A percentile compares a stretch with the other conserved stretches of the same genome.
Evolutionary conservation across 352 stramenopile genomes (phyloP).

Genomic region (Pythium vanterpoolii): DNA sequence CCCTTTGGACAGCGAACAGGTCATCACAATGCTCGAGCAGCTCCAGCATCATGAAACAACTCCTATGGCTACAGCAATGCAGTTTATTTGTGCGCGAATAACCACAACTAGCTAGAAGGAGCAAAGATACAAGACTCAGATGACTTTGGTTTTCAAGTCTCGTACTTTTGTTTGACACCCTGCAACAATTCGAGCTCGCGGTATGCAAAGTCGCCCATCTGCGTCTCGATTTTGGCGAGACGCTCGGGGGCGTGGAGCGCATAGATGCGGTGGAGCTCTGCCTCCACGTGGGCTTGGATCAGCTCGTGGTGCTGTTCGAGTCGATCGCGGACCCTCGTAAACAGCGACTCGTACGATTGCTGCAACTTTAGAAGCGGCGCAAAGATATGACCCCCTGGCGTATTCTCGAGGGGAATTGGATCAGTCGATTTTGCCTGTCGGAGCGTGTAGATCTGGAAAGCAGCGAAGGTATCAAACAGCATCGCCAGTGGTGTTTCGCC

Average conservation of each 20-base stretch:
- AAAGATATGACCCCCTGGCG: not conserved
- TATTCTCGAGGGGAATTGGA: not conserved
- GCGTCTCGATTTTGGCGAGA: slow-evolving; percentile 40
- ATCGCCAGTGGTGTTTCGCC: slow-evolving; percentile 35
- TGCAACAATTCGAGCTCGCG: slow-evolving; percentile 40
- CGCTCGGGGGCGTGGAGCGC: slow-evolving; percentile 45
- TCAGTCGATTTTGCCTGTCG: not conserved
- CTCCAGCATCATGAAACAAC: slow-evolving; percentile 5
- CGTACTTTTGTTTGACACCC: slow-evolving; percentile 50
- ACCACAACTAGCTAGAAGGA: not conserved
- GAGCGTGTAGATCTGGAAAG: slow-evolving; percentile 25
- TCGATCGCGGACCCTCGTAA: slow-evolving; percentile 24
- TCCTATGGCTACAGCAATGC: not conserved
- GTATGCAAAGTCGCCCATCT: slow-evolving; percentile 52
- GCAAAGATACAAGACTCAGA: not conserved
- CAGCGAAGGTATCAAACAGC: slow-evolving; percentile 31
- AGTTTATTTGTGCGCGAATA: slow-evolving; percentile 5
- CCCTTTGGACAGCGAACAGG: not conserved
- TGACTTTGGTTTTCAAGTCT: not conserved
- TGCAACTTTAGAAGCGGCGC: slow-evolving; percentile 19
- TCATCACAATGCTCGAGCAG: slow-evolving; percentile 14
- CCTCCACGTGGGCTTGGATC: slow-evolving; percentile 20
- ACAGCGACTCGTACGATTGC: slow-evolving; percentile 31
- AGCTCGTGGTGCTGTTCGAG: slow-evolving; percentile 31
- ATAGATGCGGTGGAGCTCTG: slow-evolving; percentile 42